Percentiles rank a stretch among this genome's conserved stretches.
These are phyloP conservation scores for Coemansia sp. DNA, from an alignment of 192 early-diverging fungal species.

Conservation along the genomic window DNA sequence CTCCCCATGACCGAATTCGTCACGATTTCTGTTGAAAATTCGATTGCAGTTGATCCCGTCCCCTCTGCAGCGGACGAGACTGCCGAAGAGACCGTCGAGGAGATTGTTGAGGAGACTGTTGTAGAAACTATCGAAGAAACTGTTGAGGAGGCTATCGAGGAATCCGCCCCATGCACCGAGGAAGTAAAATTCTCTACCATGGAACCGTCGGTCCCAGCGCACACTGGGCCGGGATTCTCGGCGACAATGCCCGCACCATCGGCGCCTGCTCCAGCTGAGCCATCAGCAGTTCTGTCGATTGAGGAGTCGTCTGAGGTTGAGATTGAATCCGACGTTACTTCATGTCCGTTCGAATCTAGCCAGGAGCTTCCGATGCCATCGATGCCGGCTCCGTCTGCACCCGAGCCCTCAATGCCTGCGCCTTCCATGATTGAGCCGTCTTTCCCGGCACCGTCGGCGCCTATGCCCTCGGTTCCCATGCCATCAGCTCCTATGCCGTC, in stretches of 20 bases:
- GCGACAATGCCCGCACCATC: not conserved
- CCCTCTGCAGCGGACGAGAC: constrained; percentile 1
- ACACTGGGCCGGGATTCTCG: constrained; percentile 7
- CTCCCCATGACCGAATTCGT: constrained; percentile 32
- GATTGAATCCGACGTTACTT: not conserved
- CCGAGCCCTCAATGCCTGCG: not conserved
- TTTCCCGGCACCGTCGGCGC: constrained; percentile 3
- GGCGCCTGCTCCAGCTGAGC: constrained; percentile 9
- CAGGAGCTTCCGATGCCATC: not conserved
- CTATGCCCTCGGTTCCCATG: constrained; percentile 1
- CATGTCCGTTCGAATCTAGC: not conserved
- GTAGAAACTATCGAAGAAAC: not conserved
- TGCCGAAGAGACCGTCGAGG: too few species aligned
- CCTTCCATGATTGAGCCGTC: constrained; percentile 2
- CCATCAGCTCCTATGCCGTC: not conserved
- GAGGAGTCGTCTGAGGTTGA: not conserved
- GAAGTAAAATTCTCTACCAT: not conserved
- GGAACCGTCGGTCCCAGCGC: constrained; percentile 1
- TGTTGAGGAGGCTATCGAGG: not conserved
- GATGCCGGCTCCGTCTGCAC: not conserved
- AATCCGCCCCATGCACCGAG: not conserved
- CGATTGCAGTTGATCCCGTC: not conserved
- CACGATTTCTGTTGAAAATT: not conserved
- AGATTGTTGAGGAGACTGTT: too few species aligned
- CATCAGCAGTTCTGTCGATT: constrained; percentile 15